Conservation (phyloP, 1,284 basidiomycete genomes). For the Butyriboletus regius region DNA sequence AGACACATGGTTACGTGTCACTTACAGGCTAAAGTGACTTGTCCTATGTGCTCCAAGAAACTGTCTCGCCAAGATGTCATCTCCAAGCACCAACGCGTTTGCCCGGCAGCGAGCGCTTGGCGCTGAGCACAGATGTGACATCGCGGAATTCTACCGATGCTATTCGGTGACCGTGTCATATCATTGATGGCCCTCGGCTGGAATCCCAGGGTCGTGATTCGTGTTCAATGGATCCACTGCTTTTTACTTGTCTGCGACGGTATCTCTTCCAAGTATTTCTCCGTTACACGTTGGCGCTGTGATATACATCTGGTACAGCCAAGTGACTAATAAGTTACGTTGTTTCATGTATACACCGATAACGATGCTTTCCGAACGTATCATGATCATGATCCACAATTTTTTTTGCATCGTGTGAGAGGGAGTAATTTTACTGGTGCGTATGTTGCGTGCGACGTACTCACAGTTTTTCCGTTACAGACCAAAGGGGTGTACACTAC, state of each 20-base stretch:
- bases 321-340: slow-evolving; percentile 1
- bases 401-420: background rate
- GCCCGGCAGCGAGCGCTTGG: slow-evolving; percentile 19
- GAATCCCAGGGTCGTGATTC: background rate
- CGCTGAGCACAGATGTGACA: slow-evolving; percentile 4
- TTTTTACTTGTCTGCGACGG: background rate
- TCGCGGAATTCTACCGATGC: too few relatives aligned
- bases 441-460: background rate
- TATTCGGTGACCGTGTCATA: background rate
- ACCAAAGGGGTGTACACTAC: background rate
- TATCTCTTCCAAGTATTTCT: background rate
- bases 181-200: background rate
- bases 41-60: slow-evolving; percentile 27
- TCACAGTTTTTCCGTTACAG: background rate
- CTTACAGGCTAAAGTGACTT: slow-evolving; percentile 26
- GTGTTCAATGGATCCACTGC: background rate
- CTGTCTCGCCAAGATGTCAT: slow-evolving; percentile 26
- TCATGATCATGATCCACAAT: background rate
- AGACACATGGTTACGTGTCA: slow-evolving; percentile 29
- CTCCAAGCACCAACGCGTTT: slow-evolving; percentile 26
- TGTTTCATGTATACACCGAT: background rate
- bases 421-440: too few relatives aligned
- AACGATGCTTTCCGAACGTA: background rate
- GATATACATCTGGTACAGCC: background rate
- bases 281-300: background rate